Conservation (phyloP, 1,284 basidiomycete genomes). For the Butyriboletus appendiculatus region DNA sequence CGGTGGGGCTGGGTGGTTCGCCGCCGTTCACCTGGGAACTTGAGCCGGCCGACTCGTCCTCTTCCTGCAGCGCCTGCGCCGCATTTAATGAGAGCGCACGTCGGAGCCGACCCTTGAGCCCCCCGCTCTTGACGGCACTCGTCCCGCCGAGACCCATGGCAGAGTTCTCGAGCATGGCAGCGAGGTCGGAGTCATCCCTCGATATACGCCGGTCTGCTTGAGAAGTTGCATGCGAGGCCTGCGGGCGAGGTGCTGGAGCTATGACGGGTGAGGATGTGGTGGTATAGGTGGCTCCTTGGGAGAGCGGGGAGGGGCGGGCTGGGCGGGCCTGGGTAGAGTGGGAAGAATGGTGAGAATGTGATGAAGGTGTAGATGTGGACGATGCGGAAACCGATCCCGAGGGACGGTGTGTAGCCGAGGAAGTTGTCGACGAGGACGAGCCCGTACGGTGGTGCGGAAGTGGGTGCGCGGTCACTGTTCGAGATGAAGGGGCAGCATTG, state of each 20-base stretch:
- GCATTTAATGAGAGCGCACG: conserved; percentile 73
- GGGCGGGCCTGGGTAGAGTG: conserved; percentile 49
- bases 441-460: conserved; percentile 45
- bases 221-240: conserved; percentile 10
- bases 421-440: conserved; percentile 44
- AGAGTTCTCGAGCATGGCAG: conserved; percentile 54
- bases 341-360: conserved; percentile 35
- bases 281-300: conserved; percentile 62
- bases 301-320: conserved; percentile 73
- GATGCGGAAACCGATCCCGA: conserved; percentile 41
- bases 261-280: conserved; percentile 28
- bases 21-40: conserved; percentile 32
- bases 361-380: conserved; percentile 37
- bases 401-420: conserved; percentile 29
- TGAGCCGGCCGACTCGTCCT: conserved; percentile 38
- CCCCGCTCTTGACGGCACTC: conserved; percentile 51
- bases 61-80: conserved; percentile 57
- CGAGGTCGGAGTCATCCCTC: conserved; percentile 73
- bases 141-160: conserved; percentile 40
- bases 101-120: conserved; percentile 76
- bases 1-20: conserved; percentile 27
- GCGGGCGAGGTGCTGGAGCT: conserved; percentile 12
- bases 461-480: conserved; percentile 39
- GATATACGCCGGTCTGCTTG: conserved; percentile 71
- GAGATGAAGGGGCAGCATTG: conserved; percentile 19